Conservation (phyloP, 2,329 filamentous ascomycete species). For the Colletotrichum magnum region DNA sequence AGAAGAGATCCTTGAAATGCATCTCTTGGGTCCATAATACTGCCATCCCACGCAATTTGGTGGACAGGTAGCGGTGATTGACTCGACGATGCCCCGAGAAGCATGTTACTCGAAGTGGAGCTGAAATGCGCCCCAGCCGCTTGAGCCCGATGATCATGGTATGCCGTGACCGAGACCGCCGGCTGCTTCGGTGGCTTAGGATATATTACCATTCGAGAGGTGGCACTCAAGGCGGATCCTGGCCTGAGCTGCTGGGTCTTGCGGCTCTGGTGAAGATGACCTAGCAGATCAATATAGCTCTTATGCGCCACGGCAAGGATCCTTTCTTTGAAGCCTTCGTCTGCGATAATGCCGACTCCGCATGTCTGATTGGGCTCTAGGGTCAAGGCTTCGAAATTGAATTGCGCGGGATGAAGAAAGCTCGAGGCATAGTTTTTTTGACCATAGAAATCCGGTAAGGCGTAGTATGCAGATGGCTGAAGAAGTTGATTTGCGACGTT, state of each 20-base stretch:
- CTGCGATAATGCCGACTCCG: neutral
- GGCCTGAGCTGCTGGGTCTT: constrained; percentile 59
- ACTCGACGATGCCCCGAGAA: neutral
- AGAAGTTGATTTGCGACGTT: constrained; percentile 17
- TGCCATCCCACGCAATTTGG: constrained; percentile 14
- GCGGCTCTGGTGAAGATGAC: constrained; percentile 73
- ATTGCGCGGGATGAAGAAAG: constrained; percentile 39
- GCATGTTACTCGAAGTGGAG: constrained; percentile 9
- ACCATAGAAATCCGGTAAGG: constrained; percentile 14
- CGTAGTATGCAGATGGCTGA: constrained; percentile 27
- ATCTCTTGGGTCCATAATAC: neutral
- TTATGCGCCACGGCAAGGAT: constrained; percentile 79
- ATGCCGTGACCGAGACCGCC: constrained; percentile 27
- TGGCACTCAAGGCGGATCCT: constrained; percentile 50
- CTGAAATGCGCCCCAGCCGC: constrained; percentile 18
- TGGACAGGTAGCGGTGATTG: constrained; percentile 2
- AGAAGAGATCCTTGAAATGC: too few relatives aligned
- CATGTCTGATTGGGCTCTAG: constrained; percentile 47
- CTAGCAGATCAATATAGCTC: constrained; percentile 79
- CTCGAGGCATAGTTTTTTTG: constrained; percentile 6
- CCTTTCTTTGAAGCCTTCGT: constrained; percentile 73
- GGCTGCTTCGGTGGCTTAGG: constrained; percentile 64
- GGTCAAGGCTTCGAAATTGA: constrained; percentile 50
- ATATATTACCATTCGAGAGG: constrained; percentile 67
- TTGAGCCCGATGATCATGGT: constrained; percentile 5